Conservation (phyloP, 495 filamentous ascomycete genomes). For the Aspergillus saccharolyticus region DNA sequence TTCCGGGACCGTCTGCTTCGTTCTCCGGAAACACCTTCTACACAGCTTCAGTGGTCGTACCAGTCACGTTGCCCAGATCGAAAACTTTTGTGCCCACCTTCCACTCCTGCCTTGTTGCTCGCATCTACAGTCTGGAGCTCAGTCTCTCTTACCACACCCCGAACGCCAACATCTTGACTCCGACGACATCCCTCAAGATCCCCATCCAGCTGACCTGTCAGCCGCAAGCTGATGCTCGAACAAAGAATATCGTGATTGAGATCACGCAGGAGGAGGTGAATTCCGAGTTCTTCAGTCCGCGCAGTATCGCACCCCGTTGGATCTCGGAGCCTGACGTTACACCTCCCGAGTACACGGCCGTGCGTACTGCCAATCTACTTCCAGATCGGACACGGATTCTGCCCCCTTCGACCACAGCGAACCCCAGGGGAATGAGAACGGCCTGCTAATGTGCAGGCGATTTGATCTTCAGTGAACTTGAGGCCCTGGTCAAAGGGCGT, state of each 20-base stretch:
- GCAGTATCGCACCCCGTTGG: conserved; percentile 23
- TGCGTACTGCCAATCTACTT: background rate
- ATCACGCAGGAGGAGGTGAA: conserved; percentile 37
- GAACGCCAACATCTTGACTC: conserved; percentile 47
- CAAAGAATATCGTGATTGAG: conserved; percentile 13
- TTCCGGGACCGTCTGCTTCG: conserved; percentile 37
- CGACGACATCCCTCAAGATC: conserved; percentile 58
- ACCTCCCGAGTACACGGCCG: conserved; percentile 1
- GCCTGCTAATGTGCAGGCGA: background rate
- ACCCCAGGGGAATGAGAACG: background rate
- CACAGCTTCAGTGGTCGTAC: conserved; percentile 64
- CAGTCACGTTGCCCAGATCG: conserved; percentile 64
- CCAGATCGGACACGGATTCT: conserved; percentile 5
- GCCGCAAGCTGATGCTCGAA: conserved; percentile 7
- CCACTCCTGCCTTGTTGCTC: conserved; percentile 76
- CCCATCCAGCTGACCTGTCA: conserved; percentile 67
- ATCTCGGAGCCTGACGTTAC: background rate
- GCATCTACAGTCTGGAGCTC: conserved; percentile 72
- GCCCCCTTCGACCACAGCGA: background rate
- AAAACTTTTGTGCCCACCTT: conserved; percentile 83
- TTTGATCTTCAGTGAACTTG: background rate
- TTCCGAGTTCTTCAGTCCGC: conserved; percentile 35
- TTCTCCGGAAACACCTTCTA: conserved; percentile 50
- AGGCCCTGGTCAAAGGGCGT: background rate
- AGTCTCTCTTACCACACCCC: conserved; percentile 56